These are phyloP conservation scores for Salvia rosmarinus DNA, from an alignment of 257 asterid genomes.

Conservation along the genomic window DNA sequence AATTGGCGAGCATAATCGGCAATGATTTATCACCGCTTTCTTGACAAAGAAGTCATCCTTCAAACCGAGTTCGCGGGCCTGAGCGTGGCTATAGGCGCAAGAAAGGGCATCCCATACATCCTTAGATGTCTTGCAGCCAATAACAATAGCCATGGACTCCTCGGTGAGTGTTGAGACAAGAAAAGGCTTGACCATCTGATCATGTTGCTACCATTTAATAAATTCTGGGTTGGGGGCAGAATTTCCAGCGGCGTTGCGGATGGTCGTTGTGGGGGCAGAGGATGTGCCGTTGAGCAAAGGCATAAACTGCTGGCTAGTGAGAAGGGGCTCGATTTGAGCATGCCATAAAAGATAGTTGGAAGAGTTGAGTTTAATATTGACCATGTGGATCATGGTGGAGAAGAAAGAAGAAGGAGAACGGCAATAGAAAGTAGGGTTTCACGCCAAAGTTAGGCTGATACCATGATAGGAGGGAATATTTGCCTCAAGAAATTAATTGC, in stretches of 20 bases:
- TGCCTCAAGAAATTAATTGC: too few species aligned
- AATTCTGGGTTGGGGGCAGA: not conserved
- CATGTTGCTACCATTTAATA: not conserved
- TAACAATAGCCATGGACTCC: not conserved
- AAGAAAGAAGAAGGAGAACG: not conserved
- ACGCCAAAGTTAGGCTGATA: not conserved
- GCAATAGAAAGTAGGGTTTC: not conserved
- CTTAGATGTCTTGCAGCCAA: not conserved
- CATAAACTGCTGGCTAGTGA: not conserved
- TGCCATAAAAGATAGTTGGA: not conserved
- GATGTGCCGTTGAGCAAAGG: not conserved
- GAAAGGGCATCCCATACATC: not conserved
- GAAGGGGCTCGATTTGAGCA: not conserved
- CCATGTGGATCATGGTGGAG: not conserved
- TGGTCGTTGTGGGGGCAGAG: not conserved
- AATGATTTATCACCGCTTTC: not conserved
- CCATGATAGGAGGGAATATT: not conserved
- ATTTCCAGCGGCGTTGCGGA: not conserved
- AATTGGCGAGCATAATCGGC: not conserved
- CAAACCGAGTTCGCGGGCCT: not conserved
- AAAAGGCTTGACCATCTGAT: not conserved
- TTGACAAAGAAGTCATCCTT: not conserved
- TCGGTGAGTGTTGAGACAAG: not conserved
- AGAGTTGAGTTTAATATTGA: not conserved
- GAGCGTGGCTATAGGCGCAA: not conserved